These are phyloP conservation scores for Prosopis cineraria DNA, from an alignment of 306 rosid species.

Conservation along the genomic window DNA sequence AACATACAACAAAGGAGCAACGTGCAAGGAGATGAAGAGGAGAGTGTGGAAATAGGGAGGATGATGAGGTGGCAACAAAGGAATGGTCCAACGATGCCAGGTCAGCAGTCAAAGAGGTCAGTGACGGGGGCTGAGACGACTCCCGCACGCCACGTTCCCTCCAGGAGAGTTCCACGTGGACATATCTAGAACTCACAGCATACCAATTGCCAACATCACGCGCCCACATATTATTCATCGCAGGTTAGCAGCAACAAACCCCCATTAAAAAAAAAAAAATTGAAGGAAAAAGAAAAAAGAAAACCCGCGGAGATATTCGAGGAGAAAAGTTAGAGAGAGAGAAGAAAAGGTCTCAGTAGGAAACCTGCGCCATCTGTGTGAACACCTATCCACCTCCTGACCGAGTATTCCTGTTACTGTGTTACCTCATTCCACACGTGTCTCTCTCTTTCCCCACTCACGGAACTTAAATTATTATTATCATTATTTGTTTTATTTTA, in stretches of 20 bases:
- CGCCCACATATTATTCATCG: not conserved
- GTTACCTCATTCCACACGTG: not conserved
- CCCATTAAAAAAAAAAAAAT: not conserved
- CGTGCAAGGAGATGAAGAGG: not conserved
- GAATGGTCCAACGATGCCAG: conserved; percentile 32
- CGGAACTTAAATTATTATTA: no score
- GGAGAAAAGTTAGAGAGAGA: no score
- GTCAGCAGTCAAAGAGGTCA: conserved; percentile 40
- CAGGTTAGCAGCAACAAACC: not conserved
- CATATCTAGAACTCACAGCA: not conserved
- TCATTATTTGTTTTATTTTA: no score
- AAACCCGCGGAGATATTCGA: not conserved
- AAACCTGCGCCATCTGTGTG: conserved; percentile 37
- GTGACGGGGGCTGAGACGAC: conserved; percentile 31
- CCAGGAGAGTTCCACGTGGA: conserved; percentile 35
- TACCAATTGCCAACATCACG: not conserved
- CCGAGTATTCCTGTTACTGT: not conserved
- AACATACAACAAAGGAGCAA: not conserved
- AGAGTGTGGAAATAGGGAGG: not conserved
- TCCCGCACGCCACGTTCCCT: conserved; percentile 54
- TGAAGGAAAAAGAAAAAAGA: not conserved
- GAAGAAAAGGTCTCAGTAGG: not conserved
- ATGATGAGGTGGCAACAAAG: not conserved
- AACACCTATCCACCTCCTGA: conserved; percentile 20
- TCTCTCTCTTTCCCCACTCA: no score